Percentiles rank a stretch among this genome's conserved stretches.
Evolutionary conservation across 2,329 filamentous ascomycete genomes (phyloP).

Genomic region (Lecanicillium sp.): DNA sequence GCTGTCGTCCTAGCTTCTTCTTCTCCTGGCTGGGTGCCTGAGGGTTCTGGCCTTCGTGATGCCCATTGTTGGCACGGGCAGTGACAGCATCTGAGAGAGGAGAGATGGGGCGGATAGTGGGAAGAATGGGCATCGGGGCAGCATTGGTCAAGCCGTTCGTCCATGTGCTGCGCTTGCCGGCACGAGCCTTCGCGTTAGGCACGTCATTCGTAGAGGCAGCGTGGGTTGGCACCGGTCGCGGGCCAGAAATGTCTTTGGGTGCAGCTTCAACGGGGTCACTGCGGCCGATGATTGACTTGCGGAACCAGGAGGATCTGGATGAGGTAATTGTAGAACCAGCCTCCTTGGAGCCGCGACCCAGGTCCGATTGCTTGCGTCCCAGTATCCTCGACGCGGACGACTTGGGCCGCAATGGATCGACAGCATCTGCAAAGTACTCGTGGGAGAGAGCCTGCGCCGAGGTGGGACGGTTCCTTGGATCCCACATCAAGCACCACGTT

Average conservation of each 20-base stretch:
- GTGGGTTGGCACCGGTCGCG: constrained; percentile 37
- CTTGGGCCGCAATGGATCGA: constrained; percentile 88
- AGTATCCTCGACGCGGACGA: constrained; percentile 78
- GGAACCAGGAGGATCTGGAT: constrained; percentile 92
- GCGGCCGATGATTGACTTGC: constrained; percentile 83
- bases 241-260: constrained; percentile 37
- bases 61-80: constrained; percentile 70
- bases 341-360: constrained; percentile 63
- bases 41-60: constrained; percentile 32
- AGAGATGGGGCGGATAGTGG: constrained; percentile 89
- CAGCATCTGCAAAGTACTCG: constrained; percentile 88
- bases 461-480: constrained; percentile 84
- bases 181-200: constrained; percentile 36
- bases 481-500: constrained; percentile 99
- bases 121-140: constrained; percentile 91
- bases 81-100: constrained; percentile 92
- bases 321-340: constrained; percentile 50
- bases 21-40: constrained; percentile 48
- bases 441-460: constrained; percentile 91
- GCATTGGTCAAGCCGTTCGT: constrained; percentile 71
- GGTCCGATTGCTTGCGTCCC: constrained; percentile 82
- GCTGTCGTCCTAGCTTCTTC: constrained; percentile 92
- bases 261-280: constrained; percentile 60
- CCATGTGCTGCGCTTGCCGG: constrained; percentile 87
- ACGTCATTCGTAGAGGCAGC: constrained; percentile 33